Conservation (phyloP, 2,329 filamentous ascomycete species). For the Eutypa lata region DNA sequence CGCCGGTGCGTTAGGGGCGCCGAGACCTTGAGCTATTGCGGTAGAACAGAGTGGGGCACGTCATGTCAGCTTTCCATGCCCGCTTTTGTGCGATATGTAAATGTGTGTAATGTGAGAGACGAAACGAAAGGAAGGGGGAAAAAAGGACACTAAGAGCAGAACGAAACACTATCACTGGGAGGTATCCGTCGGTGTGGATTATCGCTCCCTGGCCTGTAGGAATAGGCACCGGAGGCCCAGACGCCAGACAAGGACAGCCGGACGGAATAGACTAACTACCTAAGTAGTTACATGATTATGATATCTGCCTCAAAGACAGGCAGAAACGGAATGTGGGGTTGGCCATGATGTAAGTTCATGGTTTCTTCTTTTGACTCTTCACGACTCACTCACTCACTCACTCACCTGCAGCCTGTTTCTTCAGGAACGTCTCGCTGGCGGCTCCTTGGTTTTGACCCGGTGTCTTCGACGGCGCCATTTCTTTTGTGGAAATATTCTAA, state of each 20-base stretch:
- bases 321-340: not conserved
- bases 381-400: not conserved
- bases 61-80: not conserved
- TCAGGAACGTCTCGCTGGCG: slow-evolving; percentile 22
- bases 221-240: not conserved
- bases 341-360: not conserved
- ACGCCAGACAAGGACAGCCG: not conserved
- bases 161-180: not conserved
- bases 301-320: not conserved
- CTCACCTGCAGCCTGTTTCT: slow-evolving; percentile 20
- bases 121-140: too few species aligned
- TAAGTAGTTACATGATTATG: too few species aligned
- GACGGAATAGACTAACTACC: too few species aligned
- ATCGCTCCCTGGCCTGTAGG: not conserved
- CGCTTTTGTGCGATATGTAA: not conserved
- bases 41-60: not conserved
- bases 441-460: slow-evolving; percentile 20
- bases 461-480: slow-evolving; percentile 20
- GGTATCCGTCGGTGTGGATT: not conserved
- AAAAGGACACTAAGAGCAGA: too few species aligned
- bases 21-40: slow-evolving; percentile 23
- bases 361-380: not conserved
- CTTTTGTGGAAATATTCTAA: not conserved
- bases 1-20: slow-evolving; percentile 20
- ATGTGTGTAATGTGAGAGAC: not conserved